phyloP scores from a whole-genome alignment of 345 rosid species.

The Populus pruinosa region DNA sequence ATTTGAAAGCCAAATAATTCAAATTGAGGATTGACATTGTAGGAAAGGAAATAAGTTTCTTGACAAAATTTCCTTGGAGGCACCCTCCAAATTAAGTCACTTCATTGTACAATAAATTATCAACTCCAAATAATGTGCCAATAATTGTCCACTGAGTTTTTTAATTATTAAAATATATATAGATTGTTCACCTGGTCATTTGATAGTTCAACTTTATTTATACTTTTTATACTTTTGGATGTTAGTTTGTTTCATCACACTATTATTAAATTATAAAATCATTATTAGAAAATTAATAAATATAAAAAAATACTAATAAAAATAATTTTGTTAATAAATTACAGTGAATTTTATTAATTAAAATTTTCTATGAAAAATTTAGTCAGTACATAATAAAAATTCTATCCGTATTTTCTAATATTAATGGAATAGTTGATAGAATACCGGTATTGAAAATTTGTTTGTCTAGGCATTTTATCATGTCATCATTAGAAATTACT shows the following conservation, averaged over 20 bases:
- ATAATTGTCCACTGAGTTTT: conserved; percentile 4
- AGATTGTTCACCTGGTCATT: neutral
- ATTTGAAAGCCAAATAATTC: neutral
- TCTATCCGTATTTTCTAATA: too few relatives aligned
- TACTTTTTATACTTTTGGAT: neutral
- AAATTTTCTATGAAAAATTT: too few relatives aligned
- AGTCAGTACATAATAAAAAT: too few relatives aligned
- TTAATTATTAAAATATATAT: neutral
- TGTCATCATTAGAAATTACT: too few relatives aligned
- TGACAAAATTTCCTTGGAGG: neutral
- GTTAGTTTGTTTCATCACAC: too few relatives aligned
- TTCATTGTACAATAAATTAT: neutral
- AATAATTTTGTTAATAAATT: too few relatives aligned
- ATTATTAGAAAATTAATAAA: too few relatives aligned
- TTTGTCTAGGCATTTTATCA: too few relatives aligned
- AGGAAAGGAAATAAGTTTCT: neutral
- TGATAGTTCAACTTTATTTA: neutral
- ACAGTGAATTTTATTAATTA: too few relatives aligned
- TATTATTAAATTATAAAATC: too few relatives aligned
- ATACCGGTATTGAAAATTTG: too few relatives aligned
- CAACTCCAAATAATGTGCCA: neutral
- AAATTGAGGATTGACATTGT: neutral
- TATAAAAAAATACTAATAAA: rapidly evolving
- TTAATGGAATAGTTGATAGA: rapidly evolving
- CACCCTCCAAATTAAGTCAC: too few relatives aligned